Evolutionary conservation across 192 early-diverging fungal species (phyloP), one percentile per base, ranked within the genome.

Genomic region (Podila epicladia): DNA sequence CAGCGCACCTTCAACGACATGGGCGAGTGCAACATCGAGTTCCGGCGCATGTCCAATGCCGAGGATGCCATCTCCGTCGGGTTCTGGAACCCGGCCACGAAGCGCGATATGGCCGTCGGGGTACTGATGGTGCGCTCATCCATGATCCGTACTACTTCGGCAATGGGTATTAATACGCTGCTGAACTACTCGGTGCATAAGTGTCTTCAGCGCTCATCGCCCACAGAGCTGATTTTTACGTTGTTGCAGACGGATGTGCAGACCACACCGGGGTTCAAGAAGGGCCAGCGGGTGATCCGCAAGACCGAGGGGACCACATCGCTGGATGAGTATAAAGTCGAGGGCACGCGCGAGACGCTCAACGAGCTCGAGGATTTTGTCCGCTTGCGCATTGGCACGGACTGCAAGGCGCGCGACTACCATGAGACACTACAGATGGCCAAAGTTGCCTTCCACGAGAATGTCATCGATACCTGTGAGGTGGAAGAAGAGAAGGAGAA

Each of bases 11-110:
- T 63, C 51, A 72, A 59, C 2, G 69, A 67, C 37, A 20, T 80
- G 29, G 76, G 76, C 3, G 71, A 72, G 24, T 80, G 76, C 32
- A 64, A 72, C 35, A 68, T 80, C 32, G 76, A 80, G 41, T 80
- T 80, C 45, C 58, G 76, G 11, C 35, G 71, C 17, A 80, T 80
- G 76, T 80, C 76, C 8, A 72, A 80, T 31, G 58, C 65, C 9
- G 64, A 69, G 9, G 64, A 80, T 4, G 69, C 70, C 2, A 51
- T 72, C 19, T 80, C 69, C 4, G 66, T 80, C 15, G 76, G 70
- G 0, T 80, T 80, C 66, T 72, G 65, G 33, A 80, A 80, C 32
- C 66, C 76, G 24, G 71, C 51, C 9, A 80, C 76, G 5, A 72
- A 68, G 28, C 69, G 76, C n/a, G 76, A 80, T 17, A 72, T 72